phyloP scores from a whole-genome alignment of 441 rosid genomes.

The Jatropha podagrica region DNA sequence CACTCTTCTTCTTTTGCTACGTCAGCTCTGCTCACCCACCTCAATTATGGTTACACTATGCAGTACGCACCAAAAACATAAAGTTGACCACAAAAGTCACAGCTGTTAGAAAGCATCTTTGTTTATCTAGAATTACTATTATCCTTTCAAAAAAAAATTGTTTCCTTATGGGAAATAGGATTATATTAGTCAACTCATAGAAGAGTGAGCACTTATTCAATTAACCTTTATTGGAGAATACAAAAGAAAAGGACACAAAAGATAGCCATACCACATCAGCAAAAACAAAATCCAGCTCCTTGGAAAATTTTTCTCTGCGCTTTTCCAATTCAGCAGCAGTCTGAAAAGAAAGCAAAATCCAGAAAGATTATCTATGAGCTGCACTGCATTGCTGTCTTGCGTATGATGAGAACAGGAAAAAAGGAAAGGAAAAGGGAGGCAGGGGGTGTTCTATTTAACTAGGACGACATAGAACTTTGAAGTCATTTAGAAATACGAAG shows the following conservation, averaged over 20 bases:
- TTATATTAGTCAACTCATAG: no score
- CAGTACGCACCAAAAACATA: no score
- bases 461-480: neutral
- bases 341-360: constrained; percentile 32
- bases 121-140: no score
- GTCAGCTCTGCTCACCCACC: no score
- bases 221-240: neutral
- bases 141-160: no score
- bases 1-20: no score
- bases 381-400: neutral
- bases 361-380: neutral
- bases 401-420: neutral
- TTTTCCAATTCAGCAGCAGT: constrained; percentile 60
- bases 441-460: no score
- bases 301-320: constrained; percentile 54
- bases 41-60: no score
- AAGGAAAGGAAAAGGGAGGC: neutral
- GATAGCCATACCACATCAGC: constrained; percentile 61
- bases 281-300: constrained; percentile 72
- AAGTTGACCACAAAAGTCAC: no score
- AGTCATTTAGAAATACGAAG: neutral
- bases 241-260: neutral
- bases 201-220: neutral
- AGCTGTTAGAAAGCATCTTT: no score
- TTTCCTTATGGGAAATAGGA: no score